Base-by-base conservation (phyloP, 768 basidiomycete genomes). In the Roridomyces roridus region DNA sequence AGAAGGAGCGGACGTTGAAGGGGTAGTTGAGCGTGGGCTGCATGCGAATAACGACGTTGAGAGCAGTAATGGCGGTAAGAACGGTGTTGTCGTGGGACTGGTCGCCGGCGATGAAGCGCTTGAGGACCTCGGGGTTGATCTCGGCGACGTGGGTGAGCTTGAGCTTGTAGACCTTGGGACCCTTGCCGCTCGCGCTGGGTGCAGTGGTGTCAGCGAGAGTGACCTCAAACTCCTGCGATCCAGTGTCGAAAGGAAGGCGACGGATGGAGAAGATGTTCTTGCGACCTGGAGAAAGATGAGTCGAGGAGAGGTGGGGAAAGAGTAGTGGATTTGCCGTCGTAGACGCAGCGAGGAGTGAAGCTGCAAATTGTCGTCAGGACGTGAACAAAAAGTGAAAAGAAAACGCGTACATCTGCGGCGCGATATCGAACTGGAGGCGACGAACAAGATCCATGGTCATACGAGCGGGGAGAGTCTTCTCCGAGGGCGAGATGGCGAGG, bases 31-130 rank as follows among this genome's bases (percentile, higher is more conserved):
- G 63, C 0, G 79, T 80, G 0, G 85, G 85, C 51, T 80, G 77
- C 84, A 85, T 85, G 6, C 84, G 81, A 18, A 92, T 79, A 12
- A 86, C 86, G 4, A 91, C 86, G 56, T 92, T 92, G 48, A 88
- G 69, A 0, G 88, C 82, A 0, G 83, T 85, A 57, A 86, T 79
- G 5, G 84, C 83, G 0, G 85, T 86, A 46, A 84, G 57, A 3
- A 86, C 83, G 2, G 61, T 67, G 58, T 84, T 86, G 46, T 86
- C 85, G 44, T 82, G 80, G 0, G 77, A 78, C 46, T 83, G 82
- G 41, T 80, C 67, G 4, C 85, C 85, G 47, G 70, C 60, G 15
- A 86, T 70, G 64, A 86, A 90, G 0, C 86, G 82, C 5, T 75
- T 70, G 2, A 88, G 70, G 0, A 86, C 80, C 64, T 68, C 72